Percentiles rank a stretch among this genome's conserved stretches.
Conservation (phyloP, 176 grass and related monocot genomes). For the Secale cereale region DNA sequence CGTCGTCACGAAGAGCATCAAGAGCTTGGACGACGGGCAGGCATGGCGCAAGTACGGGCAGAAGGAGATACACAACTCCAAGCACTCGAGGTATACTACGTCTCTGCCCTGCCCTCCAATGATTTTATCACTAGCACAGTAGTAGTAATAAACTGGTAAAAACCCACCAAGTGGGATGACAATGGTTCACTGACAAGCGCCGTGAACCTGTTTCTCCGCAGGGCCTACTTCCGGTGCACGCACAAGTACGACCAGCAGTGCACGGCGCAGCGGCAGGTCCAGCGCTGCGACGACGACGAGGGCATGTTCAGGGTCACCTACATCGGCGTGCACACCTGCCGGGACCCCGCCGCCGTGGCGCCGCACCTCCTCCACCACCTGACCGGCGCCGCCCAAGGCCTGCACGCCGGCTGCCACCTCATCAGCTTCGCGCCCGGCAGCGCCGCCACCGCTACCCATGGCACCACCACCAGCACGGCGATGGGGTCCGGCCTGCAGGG, state of each 20-base stretch:
- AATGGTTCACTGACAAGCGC: background rate
- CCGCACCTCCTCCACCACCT: constrained; percentile 14
- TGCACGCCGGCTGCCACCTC: background rate
- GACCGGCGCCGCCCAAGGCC: background rate
- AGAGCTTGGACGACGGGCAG: constrained; percentile 55
- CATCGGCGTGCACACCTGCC: constrained; percentile 78
- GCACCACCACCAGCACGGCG: background rate
- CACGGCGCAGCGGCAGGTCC: constrained; percentile 58
- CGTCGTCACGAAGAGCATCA: background rate
- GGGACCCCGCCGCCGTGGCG: constrained; percentile 25
- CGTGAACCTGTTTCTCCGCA: background rate
- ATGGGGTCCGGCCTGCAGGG: background rate
- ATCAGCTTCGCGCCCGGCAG: constrained; percentile 47
- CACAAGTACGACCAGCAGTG: constrained; percentile 82
- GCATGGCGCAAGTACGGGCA: constrained; percentile 91
- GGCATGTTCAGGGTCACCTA: constrained; percentile 45
- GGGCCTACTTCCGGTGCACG: constrained; percentile 87
- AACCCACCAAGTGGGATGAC: background rate
- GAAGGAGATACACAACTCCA: constrained; percentile 71
- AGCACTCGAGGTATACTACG: constrained; percentile 55
- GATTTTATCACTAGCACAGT: background rate
- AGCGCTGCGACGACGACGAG: constrained; percentile 54
- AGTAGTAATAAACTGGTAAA: background rate
- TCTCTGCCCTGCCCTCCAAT: background rate
- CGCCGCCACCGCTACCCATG: background rate